Base-by-base conservation (phyloP, 345 rosid genomes). In the Brassica nigra region DNA sequence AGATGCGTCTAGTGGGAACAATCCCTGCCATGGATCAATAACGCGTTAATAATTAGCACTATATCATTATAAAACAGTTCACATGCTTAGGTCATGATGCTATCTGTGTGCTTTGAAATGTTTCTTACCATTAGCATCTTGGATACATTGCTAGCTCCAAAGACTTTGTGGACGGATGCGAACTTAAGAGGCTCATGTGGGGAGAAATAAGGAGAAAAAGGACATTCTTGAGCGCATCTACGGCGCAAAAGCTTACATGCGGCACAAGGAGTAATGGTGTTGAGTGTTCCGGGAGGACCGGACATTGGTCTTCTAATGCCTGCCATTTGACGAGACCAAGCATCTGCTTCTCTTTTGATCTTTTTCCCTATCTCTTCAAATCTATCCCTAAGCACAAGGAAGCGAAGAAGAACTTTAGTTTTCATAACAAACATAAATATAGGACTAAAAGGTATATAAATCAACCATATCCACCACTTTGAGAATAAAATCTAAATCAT, bases 61-160 rank as follows among this genome's bases (percentile, higher is more conserved):
- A 44, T 14, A 18, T 16, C 1, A 74, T n/a, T 52, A n/a, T 4
- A 52, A 52, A 52, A n/a, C 14, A 52, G 6, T 15, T 52, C 57
- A 52, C 57, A n/a, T 54, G 61, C 27, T 54, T 54, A 16, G 6
- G 7, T 16, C 23, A 54, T 36, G 72, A 54, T 33, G 12, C 67
- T 2, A 67, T 31, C 4, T 59, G 5, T 78, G 14, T 74, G 59
- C 29, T 33, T 71, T 55, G 59, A 55, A 57, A 57, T 66, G 49
- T 15, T 37, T 75, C 16, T 79, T 74, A 94, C 98, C 97, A 85
- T 84, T 23, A 95, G 88, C 95, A 95, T 85, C 89, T 92, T 95
- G 58, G 99, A 92, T 87, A 92, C 98, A 69, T 95, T 95, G 83
- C 99, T 95, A 69, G 99, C 99, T 31, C 99, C 99, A 70, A 95